These are phyloP conservation scores for Vitis labrusca DNA, from an alignment of 164 flowering plant genomes.

Conservation along the genomic window DNA sequence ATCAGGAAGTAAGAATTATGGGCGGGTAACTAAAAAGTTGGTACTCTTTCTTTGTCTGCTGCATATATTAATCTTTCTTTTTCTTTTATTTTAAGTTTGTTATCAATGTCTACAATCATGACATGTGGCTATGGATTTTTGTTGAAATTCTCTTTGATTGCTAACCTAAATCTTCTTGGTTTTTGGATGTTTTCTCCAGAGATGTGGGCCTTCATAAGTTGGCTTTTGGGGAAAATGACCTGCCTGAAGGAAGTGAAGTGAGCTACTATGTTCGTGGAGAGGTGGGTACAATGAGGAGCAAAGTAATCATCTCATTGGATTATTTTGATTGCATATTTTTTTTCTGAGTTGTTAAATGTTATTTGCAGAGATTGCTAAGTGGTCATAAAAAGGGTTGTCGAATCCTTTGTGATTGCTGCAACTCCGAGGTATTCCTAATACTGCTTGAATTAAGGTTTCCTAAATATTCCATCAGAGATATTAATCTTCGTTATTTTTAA, in stretches of 20 bases:
- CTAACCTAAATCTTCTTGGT: not conserved
- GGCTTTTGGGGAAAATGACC: conserved; percentile 66
- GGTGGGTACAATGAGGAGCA: conserved; percentile 38
- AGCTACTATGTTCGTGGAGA: conserved; percentile 64
- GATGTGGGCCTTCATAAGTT: conserved; percentile 76
- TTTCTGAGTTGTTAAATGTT: not conserved
- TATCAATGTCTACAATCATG: not conserved
- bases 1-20: conserved; percentile 33
- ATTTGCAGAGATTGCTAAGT: conserved; percentile 54
- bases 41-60: conserved; percentile 19
- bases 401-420: conserved; percentile 74
- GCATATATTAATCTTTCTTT: not conserved
- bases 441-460: conserved; percentile 3
- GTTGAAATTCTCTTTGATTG: too few relatives aligned
- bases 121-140: too few relatives aligned
- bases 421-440: conserved; percentile 48
- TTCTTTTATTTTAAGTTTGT: not conserved
- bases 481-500: conserved; percentile 19
- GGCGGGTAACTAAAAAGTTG: conserved; percentile 77
- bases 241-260: conserved; percentile 87
- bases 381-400: conserved; percentile 77
- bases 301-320: not conserved
- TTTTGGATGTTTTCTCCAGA: conserved; percentile 35
- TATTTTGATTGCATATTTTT: not conserved
- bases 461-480: conserved; percentile 3